Evolutionary conservation across 2,329 filamentous ascomycete species (phyloP), one percentile per base, ranked within the genome.

Genomic region (Penicillium fuscoglaucum): DNA sequence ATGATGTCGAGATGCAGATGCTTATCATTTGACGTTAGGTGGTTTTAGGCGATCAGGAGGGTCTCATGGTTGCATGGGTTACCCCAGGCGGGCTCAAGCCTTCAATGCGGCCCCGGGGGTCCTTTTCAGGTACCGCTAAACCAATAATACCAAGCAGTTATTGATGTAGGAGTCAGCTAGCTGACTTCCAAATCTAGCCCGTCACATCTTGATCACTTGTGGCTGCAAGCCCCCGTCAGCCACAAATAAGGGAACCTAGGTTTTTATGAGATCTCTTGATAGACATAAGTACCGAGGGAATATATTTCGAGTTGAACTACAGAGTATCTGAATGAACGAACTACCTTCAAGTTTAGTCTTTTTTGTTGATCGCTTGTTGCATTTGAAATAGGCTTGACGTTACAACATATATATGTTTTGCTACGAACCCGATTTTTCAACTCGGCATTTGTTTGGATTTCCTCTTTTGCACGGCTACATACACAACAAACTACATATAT

Each of bases 1-100:
- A 28, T 26, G 29, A 7, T 15, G 28, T 47, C 40, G 40, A 19
- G 24, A 24, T 26, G 12, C 13, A 4, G 39, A 33, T 28, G 29
- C 29, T 44, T 56, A 50, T 55, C 52, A 49, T n/a, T 46, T 24
- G 41, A 9, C 15, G 7, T 29, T 26, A 31, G 24, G 31, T 48
- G 41, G 46, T 49, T 48, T 49, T 24, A 17, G 17, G 37, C n/a
- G 21, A 39, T 39, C 31, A 39, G 40, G 39, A 31, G 52, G 24
- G 19, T 31, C 31, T 45, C 19, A 47, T 47, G 41, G 31, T 19
- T 48, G 43, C 43, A 54, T 39, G 31, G n/a, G 40, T 28, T 54
- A 47, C 41, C 52, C 52, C 43, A 53, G 51, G 29, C 31, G 21
- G 40, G 26, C 54, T 56, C 46, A 56, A 52, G 47, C 47, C 47